These are phyloP conservation scores for Entomortierella beljakovae DNA, from an alignment of 192 early-diverging fungal genomes.

Conservation along the genomic window DNA sequence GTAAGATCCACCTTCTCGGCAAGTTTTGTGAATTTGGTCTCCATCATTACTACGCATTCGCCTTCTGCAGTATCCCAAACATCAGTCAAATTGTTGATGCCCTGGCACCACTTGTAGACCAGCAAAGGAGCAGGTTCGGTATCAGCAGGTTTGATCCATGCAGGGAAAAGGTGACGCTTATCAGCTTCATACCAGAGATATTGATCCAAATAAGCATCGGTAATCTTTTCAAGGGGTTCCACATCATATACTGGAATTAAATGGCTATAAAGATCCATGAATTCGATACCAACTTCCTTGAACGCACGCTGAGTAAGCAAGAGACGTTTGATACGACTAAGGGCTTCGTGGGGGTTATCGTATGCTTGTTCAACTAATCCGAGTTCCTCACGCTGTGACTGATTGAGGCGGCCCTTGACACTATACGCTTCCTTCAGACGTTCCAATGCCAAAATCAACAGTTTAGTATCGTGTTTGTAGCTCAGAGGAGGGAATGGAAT, in stretches of 20 bases:
- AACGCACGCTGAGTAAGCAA: slow-evolving; percentile 97
- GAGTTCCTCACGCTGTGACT: slow-evolving; percentile 96
- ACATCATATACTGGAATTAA: slow-evolving; percentile 98
- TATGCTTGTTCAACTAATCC: slow-evolving; percentile 99
- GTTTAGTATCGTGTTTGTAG: slow-evolving; percentile 99
- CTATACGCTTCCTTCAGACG: slow-evolving; percentile 94
- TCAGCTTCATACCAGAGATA: slow-evolving; percentile 99
- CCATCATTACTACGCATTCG: slow-evolving; percentile 96
- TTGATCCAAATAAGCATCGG: slow-evolving; percentile 98
- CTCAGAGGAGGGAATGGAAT: slow-evolving; percentile 99
- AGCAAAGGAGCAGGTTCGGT: slow-evolving; percentile 97
- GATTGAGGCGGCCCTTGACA: slow-evolving; percentile 95
- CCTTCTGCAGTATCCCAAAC: slow-evolving; percentile 94
- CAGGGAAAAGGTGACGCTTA: slow-evolving; percentile 96
- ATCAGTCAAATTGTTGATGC: slow-evolving; percentile 96
- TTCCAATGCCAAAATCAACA: slow-evolving; percentile 96
- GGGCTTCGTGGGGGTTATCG: slow-evolving; percentile 91
- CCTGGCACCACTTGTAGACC: slow-evolving; percentile 96
- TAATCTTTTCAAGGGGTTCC: slow-evolving; percentile 99
- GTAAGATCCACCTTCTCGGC: slow-evolving; percentile 99
- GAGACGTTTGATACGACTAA: slow-evolving; percentile 93
- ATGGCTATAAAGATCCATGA: slow-evolving; percentile 98
- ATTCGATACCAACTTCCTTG: slow-evolving; percentile 99
- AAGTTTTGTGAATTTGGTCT: slow-evolving; percentile 91
- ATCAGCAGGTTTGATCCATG: slow-evolving; percentile 99